Base-by-base conservation (phyloP, 2,329 filamentous ascomycete genomes). In the Volutella citrinella region DNA sequence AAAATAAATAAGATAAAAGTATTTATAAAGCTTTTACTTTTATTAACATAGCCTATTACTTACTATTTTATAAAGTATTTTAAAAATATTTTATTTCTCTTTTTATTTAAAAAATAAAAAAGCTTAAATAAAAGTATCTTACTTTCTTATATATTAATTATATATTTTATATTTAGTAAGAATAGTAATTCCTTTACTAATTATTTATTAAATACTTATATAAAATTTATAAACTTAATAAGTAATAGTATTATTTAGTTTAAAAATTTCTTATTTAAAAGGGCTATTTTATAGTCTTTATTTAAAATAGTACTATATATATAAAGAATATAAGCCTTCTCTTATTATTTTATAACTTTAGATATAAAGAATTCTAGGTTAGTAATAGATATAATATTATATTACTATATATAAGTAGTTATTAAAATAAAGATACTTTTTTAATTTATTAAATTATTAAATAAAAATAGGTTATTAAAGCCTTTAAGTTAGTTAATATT, bases 1-100 rank as follows among this genome's bases (percentile, higher is more conserved):
- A 13, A 26, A n/a, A 50, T 29, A 32, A 52, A 54, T 26, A 49
- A 35, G 19, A 45, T 18, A 25, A 15, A 18, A 16, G 15, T 30
- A 21, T 20, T 28, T 16, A 19, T 6, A 13, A 48, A 24, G 10
- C 46, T 10, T 15, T 42, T 20, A 23, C 15, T 27, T 25, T 29
- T 6, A 43, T 49, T 30, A 44, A 45, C 26, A 26, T 34, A 26
- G 48, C 48, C 15, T 19, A 10, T 42, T 48, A 10, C 19, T 29
- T 36, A 7, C 32, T 12, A 18, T 22, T 20, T 6, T 34, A 11
- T 5, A 31, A 47, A 23, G 39, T 13, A 9, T 22, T 32, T n/a
- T n/a, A n/a, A n/a, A 30, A 32, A n/a, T 6, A 16, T 19, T n/a
- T n/a, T n/a, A 19, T 39, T 11, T 31, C 43, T 5, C 18, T 27